Evolutionary conservation across 2,329 filamentous ascomycete species (phyloP), one percentile per base, ranked within the genome.

Genomic region (Mycosphaerella sp.): DNA sequence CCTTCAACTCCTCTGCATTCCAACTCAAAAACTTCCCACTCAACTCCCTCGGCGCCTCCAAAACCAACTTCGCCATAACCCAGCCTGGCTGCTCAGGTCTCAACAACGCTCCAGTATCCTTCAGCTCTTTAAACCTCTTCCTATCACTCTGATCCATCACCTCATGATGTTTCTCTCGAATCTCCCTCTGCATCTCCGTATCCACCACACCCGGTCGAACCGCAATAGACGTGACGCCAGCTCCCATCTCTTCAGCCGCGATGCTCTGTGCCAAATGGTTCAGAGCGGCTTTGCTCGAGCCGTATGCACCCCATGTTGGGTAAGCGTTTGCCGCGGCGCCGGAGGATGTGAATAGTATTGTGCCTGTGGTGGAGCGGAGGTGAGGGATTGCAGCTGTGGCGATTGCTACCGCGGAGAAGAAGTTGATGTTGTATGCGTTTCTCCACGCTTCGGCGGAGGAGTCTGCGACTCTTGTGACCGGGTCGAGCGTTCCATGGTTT

Each of bases 151-250:
- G 70, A 58, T 80, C 78, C 78, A 87, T 81, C 13, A 70, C 71
- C 25, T 72, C 75, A 6, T 78, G 74, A 67, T 93, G 85, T 52
- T 82, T 79, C 41, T 89, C 83, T 44, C 93, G 77, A 51, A 98
- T 79, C 51, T 86, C 79, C n/a, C 77, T 77, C 68, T 95, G 90
- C 90, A 96, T 96, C 45, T 85, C 85, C 0, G 90, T 96, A 64
- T 95, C 86, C 6, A 94, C 85, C 41, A 87, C 81, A 2, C 90
- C 90, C 0, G 90, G 90, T 3, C 84, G 77, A 30, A 96, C 73
- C 0, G 87, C 77, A 0, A 95, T 71, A 10, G 81, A 83, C 0
- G 80, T 86, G 40, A 95, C 81, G 4, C 30, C 30, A 5, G 9
- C 9, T 12, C 83, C 76, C 1, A 85, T 82, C 68, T 95, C 90